Base-by-base conservation (phyloP, 2,329 filamentous ascomycete genomes). In the Lachnellula arida region DNA sequence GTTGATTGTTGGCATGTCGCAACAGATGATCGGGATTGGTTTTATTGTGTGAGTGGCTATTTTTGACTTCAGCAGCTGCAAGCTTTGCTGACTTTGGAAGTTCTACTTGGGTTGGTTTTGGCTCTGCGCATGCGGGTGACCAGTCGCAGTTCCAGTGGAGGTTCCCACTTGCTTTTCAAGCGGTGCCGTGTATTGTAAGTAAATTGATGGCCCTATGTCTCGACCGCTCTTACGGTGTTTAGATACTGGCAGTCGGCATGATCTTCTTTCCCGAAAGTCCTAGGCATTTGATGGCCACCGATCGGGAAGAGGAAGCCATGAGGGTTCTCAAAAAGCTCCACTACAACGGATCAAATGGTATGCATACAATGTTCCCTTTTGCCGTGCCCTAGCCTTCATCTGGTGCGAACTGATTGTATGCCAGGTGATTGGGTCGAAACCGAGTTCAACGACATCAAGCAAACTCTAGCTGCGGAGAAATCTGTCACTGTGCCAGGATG, bases 231-330 rank as follows among this genome's bases (percentile, higher is more conserved):
- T 9, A 51, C 12, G 17, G 28, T 14, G 7, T 14, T 11, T 39
- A 55, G 12, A 60, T 67, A 15, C 74, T 84, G 2, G 87, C 81
- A 7, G 67, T 81, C 0, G 77, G 91, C 49, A 92, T 93, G 59
- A 73, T 84, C 62, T 66, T 86, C 34, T 91, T 93, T 35, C 88
- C 88, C 0, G 89, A 93, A 71, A 84, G 78, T 5, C 81, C 81
- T 14, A 58, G 86, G 55, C 93, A 89, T 87, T 81, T 93, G 39
- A 88, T 92, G 65, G 86, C 88, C 63, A 80, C 91, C 62, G 82
- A 82, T 56, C 77, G 77, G n/a, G 68, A 78, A 22, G 85, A 88
- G 1, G 72, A 87, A 54, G 88, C 87, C 2, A 77, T 91, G 8
- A 67, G 73, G 48, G 88, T 85, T 0, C 78, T 93, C 0, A 87